These are phyloP conservation scores for Microascus cirrosus DNA, from an alignment of 2,329 filamentous ascomycete species.

Conservation along the genomic window DNA sequence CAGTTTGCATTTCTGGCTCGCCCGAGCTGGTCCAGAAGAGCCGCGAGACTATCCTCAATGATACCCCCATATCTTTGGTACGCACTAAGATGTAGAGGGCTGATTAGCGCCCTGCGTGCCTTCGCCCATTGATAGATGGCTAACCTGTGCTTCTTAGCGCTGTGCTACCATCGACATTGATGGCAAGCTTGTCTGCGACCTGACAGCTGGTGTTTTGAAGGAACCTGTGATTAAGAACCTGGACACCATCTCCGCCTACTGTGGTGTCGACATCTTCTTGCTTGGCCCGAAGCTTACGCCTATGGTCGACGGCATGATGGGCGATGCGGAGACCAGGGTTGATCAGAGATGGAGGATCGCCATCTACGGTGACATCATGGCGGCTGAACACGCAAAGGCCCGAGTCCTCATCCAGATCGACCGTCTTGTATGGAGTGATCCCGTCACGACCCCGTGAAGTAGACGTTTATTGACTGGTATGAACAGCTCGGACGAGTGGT, in stretches of 20 bases:
- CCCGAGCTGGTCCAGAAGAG: conserved; percentile 83
- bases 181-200: conserved; percentile 76
- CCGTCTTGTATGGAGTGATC: conserved; percentile 52
- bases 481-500: conserved; percentile 59
- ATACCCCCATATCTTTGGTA: conserved; percentile 88
- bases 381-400: conserved; percentile 93
- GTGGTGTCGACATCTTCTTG: conserved; percentile 92
- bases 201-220: conserved; percentile 55
- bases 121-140: conserved; percentile 12
- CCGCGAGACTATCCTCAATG: conserved; percentile 79
- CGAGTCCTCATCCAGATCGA: conserved; percentile 95
- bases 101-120: neutral
- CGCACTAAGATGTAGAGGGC: conserved; percentile 17
- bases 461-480: neutral
- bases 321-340: conserved; percentile 70
- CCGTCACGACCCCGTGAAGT: neutral
- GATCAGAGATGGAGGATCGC: conserved; percentile 87
- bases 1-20: conserved; percentile 82
- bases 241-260: conserved; percentile 76
- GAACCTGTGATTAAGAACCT: conserved; percentile 71
- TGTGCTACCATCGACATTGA: conserved; percentile 92
- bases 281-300: conserved; percentile 81
- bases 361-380: conserved; percentile 92
- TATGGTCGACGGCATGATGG: conserved; percentile 62
- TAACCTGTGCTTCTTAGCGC: conserved; percentile 41